A percentile compares a stretch with the other conserved stretches of the same genome.
Conservation (phyloP, 768 basidiomycete genomes). For the Lactifluus echinatus region DNA sequence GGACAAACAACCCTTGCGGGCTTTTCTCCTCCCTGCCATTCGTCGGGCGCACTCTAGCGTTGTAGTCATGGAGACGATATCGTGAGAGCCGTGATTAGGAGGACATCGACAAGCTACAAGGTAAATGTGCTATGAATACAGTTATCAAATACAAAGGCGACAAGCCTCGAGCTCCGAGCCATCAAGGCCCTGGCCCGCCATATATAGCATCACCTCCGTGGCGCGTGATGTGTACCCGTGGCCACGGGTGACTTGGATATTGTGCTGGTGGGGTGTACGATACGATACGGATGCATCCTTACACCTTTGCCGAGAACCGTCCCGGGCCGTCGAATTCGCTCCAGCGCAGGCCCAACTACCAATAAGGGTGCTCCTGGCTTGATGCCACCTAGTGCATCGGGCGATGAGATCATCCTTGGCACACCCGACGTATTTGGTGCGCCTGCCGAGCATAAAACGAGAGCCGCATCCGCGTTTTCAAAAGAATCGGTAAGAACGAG, state of each 20-base stretch:
- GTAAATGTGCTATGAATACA: constrained; percentile 15
- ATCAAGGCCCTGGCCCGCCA: neutral
- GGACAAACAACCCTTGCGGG: constrained; percentile 3
- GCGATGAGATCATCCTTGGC: constrained; percentile 13
- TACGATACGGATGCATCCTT: constrained; percentile 49
- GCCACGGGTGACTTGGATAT: neutral
- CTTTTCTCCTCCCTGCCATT: neutral
- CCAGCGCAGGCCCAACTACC: constrained; percentile 41
- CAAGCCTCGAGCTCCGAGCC: constrained; percentile 2
- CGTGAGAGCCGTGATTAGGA: neutral
- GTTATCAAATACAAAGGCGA: neutral
- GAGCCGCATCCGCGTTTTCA: constrained; percentile 45
- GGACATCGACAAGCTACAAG: neutral
- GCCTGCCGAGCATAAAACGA: constrained; percentile 34
- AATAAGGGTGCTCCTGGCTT: constrained; percentile 31
- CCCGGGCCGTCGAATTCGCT: constrained; percentile 37
- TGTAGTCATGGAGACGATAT: constrained; percentile 1
- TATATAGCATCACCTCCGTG: constrained; percentile 10
- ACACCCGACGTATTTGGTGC: constrained; percentile 21
- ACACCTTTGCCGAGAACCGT: constrained; percentile 37
- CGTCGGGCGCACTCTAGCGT: neutral
- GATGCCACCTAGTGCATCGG: constrained; percentile 15
- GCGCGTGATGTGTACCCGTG: neutral
- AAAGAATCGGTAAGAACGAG: constrained; percentile 25
- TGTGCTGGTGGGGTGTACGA: constrained; percentile 23